Conservation (phyloP, 2,329 filamentous ascomycete species). For the Paracorniculantispora psalliotae region DNA sequence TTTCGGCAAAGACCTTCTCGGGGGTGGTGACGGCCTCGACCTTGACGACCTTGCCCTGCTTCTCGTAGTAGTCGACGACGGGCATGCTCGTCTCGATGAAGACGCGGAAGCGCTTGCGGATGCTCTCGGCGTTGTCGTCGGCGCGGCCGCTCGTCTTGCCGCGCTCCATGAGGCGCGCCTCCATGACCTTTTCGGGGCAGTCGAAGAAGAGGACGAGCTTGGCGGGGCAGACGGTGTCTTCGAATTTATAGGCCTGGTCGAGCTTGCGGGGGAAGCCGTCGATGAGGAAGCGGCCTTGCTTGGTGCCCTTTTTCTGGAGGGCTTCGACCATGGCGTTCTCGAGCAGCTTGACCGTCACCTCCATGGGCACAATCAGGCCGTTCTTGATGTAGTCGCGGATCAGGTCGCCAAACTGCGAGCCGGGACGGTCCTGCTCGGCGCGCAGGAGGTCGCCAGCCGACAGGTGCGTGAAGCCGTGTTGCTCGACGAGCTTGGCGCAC, state of each 20-base stretch:
- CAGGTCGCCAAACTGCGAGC: constrained; percentile 83
- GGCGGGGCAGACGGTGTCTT: constrained; percentile 78
- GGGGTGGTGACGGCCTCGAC: constrained; percentile 66
- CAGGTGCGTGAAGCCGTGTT: constrained; percentile 90
- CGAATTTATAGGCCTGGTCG: constrained; percentile 93
- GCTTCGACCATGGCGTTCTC: constrained; percentile 85
- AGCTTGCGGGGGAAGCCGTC: constrained; percentile 92
- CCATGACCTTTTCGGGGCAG: constrained; percentile 86
- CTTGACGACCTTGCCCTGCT: constrained; percentile 72
- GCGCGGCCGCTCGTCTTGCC: constrained; percentile 87
- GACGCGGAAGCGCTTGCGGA: constrained; percentile 91
- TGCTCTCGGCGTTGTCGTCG: constrained; percentile 93
- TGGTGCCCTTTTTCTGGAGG: constrained; percentile 45
- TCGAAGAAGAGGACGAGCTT: constrained; percentile 90
- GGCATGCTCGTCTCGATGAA: constrained; percentile 98
- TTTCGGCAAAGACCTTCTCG: constrained; percentile 55
- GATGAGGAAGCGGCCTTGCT: constrained; percentile 68
- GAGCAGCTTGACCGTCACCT: constrained; percentile 88
- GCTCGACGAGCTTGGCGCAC: constrained; percentile 77
- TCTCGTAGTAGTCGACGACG: constrained; percentile 80
- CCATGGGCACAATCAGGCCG: constrained; percentile 96
- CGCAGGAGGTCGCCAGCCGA: constrained; percentile 90
- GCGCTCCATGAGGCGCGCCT: constrained; percentile 74
- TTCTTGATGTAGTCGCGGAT: constrained; percentile 93
- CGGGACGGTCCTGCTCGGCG: constrained; percentile 83